Evolutionary conservation across 306 rosid genomes (phyloP).

Genomic region (Corylus americana): DNA sequence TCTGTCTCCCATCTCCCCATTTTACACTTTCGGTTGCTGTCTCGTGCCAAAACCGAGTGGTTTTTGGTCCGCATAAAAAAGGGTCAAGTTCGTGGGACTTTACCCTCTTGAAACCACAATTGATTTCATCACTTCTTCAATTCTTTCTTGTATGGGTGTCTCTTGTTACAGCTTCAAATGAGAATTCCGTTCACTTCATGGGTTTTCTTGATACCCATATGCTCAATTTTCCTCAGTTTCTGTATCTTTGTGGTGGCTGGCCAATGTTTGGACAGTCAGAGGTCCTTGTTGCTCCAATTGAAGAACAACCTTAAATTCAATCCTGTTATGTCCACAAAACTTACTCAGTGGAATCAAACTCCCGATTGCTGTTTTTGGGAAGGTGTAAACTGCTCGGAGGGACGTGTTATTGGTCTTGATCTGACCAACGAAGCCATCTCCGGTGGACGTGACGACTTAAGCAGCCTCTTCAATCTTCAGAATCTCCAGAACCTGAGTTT

Average conservation of each 20-base stretch:
- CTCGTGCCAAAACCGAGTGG: too few relatives aligned
- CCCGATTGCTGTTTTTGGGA: constrained; percentile 33
- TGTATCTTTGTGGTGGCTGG: neutral
- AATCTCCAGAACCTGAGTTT: constrained; percentile 35
- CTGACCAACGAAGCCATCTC: constrained; percentile 32
- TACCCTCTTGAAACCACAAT: neutral
- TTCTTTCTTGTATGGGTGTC: neutral
- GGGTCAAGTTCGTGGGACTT: constrained; percentile 24
- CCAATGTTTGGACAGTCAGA: neutral
- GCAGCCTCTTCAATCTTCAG: constrained; percentile 34
- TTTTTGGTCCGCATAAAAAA: too few relatives aligned
- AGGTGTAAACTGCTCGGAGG: constrained; percentile 30
- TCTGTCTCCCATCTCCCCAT: too few relatives aligned
- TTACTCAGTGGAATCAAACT: neutral
- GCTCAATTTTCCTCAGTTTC: neutral
- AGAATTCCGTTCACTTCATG: neutral
- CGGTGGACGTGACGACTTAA: constrained; percentile 35
- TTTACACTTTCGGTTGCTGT: too few relatives aligned
- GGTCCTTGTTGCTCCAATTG: neutral
- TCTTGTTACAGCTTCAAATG: neutral
- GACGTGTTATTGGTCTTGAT: constrained; percentile 25
- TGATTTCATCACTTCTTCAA: neutral
- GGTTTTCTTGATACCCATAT: neutral
- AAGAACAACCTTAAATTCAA: neutral
- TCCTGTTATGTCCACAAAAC: neutral